Evolutionary conservation across 345 rosid genomes (phyloP), one percentile per base, ranked within the genome.

Genomic region (Sonneratia alba): DNA sequence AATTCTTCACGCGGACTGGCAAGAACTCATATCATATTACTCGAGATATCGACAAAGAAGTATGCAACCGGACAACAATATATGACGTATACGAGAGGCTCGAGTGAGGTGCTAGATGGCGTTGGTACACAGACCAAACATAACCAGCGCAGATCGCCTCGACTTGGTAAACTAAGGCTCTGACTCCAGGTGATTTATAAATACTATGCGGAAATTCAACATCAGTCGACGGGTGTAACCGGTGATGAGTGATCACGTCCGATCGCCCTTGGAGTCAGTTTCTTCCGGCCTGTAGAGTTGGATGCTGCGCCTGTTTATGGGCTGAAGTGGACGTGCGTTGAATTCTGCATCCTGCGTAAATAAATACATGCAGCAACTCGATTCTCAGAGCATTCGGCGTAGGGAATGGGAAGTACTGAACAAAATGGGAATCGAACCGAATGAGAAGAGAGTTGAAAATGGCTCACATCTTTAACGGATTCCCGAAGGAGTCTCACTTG

Each of bases 401-500:
- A 27, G 18, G 32, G 40, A 9, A 38, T 71, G 67, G 16, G 59
- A 14, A 34, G 49, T 9, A 6, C 72, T 1, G 32, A 32, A 70
- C 0, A 1, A 16, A 2, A 53, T 13, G 15, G 21, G n/a, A 18
- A 0, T 69, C 21, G 36, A 24, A 37, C 3, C 3, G 8, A 4
- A 66, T 15, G 69, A 34, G 22, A 37, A 38, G 65, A 61, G 9
- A 6, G 48, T 38, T 67, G 70, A 67, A 27, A 42, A 37, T 19
- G 85, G 7, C 91, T 88, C 36, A 93, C 98, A 72, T 91, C 98
- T 32, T 85, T 93, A 15, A 88, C 96, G 22, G 94, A 91, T 15
- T 87, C 92, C 0, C 94, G 94, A 57, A 93, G 92, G 53, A 84
- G 53, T 37, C 27, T 79, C 66, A 89, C 74, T 83, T 93, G 97